phyloP scores from a whole-genome alignment of 768 basidiomycete species.

The Suillus spraguei region DNA sequence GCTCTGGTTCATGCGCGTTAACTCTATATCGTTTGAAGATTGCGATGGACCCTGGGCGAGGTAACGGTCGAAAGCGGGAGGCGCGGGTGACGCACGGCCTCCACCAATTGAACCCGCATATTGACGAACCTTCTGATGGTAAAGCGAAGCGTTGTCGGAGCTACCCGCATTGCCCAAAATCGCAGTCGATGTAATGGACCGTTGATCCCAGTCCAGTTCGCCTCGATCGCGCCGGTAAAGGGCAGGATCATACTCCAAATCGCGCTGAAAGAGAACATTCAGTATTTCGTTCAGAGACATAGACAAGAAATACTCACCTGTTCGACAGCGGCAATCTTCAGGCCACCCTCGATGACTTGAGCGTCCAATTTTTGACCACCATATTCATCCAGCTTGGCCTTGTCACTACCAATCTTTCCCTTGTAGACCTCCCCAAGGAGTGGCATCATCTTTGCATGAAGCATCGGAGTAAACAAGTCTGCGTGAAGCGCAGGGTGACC shows the following conservation, averaged over 20 bases:
- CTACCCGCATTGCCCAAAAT: conserved; percentile 43
- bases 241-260: conserved; percentile 82
- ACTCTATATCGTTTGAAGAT: conserved; percentile 47
- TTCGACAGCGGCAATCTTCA: conserved; percentile 81
- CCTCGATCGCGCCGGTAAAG: conserved; percentile 81
- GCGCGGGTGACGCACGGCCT: conserved; percentile 42
- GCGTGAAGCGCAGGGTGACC: conserved; percentile 90
- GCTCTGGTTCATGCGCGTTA: conserved; percentile 54
- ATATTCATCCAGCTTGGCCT: conserved; percentile 74
- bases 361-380: conserved; percentile 79
- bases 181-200: conserved; percentile 67
- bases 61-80: conserved; percentile 60
- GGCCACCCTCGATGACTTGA: conserved; percentile 72
- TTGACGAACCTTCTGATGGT: conserved; percentile 45
- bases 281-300: conserved; percentile 6
- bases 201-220: conserved; percentile 86
- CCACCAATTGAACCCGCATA: conserved; percentile 36
- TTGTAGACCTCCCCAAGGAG: conserved; percentile 74
- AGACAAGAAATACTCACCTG: conserved; percentile 46
- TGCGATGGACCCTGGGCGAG: conserved; percentile 48
- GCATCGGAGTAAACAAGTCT: conserved; percentile 87
- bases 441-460: conserved; percentile 85
- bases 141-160: conserved; percentile 39
- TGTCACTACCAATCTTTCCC: conserved; percentile 66
- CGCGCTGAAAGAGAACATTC: conserved; percentile 40